Base-by-base conservation (phyloP, 2,329 filamentous ascomycete genomes). In the Teratosphaeria gauchensis region DNA sequence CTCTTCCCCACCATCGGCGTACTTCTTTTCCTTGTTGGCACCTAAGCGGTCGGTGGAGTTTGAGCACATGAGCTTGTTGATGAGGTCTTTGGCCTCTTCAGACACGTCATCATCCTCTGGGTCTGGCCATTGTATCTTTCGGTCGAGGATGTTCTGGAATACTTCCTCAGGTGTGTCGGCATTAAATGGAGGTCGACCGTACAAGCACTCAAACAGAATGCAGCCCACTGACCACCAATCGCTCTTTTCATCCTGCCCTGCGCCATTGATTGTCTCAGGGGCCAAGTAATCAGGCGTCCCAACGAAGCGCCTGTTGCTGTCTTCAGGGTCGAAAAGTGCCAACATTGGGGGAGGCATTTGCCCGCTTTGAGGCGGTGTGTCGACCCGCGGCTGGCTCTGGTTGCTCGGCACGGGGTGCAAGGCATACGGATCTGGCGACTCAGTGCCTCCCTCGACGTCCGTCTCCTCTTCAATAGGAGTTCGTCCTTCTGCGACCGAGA, bases 161-260 rank as follows among this genome's bases (percentile, higher is more conserved):
- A 99, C 94, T 66, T 94, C 82, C 66, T 99, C 94, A 0, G 94
- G 90, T 54, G 92, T 91, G 21, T 82, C 79, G 1, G 90, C 94
- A 72, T 97, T 91, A 73, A 99, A 99, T 0, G 94, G 94, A 0
- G 94, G 94, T 59, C 90, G 87, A 0, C 94, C 94, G 69, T 90
- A 97, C 2, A 99, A 77, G 65, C 96, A 96, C 69, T 99, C 94
- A 68, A 96, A 99, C 74, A 97, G 78, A 66, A 99, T 97, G 72
- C 95, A 99, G 0, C 94, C 94, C n/a, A 99, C 82, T 24, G 94
- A 97, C 94, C 94, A 99, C 94, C 94, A 99, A 84, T 99, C 94
- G 71, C 94, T 97, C 65, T 92, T 94, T 73, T 97, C 92, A 69
- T 99, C 94, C 73, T 99, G 94, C 1, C 92, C 91, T 64, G 91